Conservation (phyloP, 768 basidiomycete genomes). For the Xerocomus potaroensis region DNA sequence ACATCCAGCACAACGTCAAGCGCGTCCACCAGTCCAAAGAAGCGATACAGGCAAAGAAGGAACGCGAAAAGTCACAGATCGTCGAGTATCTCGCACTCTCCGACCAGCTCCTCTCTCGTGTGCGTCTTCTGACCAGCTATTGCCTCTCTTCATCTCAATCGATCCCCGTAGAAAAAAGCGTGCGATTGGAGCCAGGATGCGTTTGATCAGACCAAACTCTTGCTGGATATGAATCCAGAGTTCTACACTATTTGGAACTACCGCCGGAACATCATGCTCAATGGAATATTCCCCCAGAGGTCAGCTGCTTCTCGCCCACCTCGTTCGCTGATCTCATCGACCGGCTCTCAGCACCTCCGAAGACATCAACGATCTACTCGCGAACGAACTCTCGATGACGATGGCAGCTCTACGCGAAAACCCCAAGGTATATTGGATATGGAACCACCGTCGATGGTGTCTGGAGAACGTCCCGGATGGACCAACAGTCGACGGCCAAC, state of each 20-base stretch:
- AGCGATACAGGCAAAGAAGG: slow-evolving; percentile 60
- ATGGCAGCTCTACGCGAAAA: slow-evolving; percentile 74
- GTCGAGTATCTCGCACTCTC: slow-evolving; percentile 68
- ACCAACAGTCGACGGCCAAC: slow-evolving; percentile 44
- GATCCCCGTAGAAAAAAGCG: slow-evolving; percentile 55
- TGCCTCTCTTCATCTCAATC: background rate
- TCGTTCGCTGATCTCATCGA: slow-evolving; percentile 6
- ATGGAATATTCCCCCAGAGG: slow-evolving; percentile 68
- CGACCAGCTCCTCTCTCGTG: slow-evolving; percentile 59
- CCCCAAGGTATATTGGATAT: slow-evolving; percentile 98
- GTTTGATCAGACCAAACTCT: slow-evolving; percentile 66
- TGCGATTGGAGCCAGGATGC: slow-evolving; percentile 71
- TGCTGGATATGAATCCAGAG: slow-evolving; percentile 88
- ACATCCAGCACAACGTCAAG: slow-evolving; percentile 62
- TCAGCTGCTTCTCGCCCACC: slow-evolving; percentile 28
- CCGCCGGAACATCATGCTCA: slow-evolving; percentile 70
- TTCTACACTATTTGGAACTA: slow-evolving; percentile 98
- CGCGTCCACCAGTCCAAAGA: slow-evolving; percentile 55
- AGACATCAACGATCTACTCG: slow-evolving; percentile 58
- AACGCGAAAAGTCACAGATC: slow-evolving; percentile 73
- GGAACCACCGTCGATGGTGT: slow-evolving; percentile 98
- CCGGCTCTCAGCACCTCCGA: slow-evolving; percentile 47
- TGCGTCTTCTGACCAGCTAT: slow-evolving; percentile 30
- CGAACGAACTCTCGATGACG: slow-evolving; percentile 76
- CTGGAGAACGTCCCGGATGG: slow-evolving; percentile 80